Conservation (phyloP, 2,329 filamentous ascomycete genomes). For the Botrytis squamosa region DNA sequence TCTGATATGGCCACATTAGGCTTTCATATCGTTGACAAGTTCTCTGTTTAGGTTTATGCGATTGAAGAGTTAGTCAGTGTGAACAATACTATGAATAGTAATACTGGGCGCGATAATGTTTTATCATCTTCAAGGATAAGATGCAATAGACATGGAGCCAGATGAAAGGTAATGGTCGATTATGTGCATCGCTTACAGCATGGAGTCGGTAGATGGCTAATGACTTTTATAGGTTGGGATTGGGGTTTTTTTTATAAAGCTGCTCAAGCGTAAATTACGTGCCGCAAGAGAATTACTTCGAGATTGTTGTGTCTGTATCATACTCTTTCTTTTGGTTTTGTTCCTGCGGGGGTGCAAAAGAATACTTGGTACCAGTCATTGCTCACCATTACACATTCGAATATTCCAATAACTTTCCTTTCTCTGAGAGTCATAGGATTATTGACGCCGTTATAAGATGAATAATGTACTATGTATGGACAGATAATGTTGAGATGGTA, state of each 20-base stretch:
- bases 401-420: background rate
- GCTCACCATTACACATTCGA: background rate
- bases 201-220: background rate
- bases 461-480: background rate
- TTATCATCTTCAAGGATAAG: background rate
- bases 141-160: background rate
- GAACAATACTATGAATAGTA: background rate
- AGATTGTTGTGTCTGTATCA: background rate
- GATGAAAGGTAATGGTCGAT: background rate
- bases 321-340: background rate
- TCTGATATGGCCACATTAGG: too few species aligned
- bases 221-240: too few species aligned
- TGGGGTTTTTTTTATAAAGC: background rate
- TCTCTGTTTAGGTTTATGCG: background rate
- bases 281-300: background rate
- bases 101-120: background rate
- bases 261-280: background rate
- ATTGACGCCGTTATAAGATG: background rate
- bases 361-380: background rate
- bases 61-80: background rate
- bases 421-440: background rate
- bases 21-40: background rate
- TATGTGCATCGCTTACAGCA: background rate
- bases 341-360: background rate
- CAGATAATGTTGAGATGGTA: background rate